Percentiles rank a stretch among this genome's conserved stretches.
Conservation (phyloP, 225 moss, liverwort and hornwort genomes). For the Physcomitrium patens region DNA sequence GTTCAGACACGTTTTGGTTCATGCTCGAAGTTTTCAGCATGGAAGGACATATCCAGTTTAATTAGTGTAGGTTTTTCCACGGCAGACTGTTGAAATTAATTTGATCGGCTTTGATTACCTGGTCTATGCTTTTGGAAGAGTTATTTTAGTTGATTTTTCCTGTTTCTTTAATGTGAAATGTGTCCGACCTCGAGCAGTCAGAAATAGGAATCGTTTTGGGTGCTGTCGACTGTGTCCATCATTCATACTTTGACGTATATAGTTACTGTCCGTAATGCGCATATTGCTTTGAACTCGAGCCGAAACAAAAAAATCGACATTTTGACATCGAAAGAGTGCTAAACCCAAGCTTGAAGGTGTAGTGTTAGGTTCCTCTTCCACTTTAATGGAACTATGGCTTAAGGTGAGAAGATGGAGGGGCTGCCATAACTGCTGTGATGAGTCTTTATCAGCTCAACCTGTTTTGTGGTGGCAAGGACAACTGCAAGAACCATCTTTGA, state of each 20-base stretch:
- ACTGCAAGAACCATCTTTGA: too few species aligned
- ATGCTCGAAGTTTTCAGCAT: slow-evolving; percentile 2
- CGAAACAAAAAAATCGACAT: not conserved
- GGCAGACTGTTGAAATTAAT: slow-evolving; percentile 2
- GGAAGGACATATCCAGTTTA: slow-evolving; percentile 10
- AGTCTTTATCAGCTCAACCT: not conserved
- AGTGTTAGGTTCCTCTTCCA: not conserved
- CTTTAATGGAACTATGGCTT: slow-evolving; percentile 7
- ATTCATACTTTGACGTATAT: not conserved
- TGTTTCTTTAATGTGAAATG: slow-evolving; percentile 1
- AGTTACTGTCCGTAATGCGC: not conserved
- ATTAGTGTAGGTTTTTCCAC: not conserved
- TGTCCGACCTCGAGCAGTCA: slow-evolving; percentile 19
- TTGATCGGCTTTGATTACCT: slow-evolving; percentile 20
- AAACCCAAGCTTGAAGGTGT: not conserved
- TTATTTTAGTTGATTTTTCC: not conserved
- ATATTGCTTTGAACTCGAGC: not conserved
- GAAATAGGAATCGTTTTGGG: not conserved
- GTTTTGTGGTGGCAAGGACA: too few species aligned
- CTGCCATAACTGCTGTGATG: not conserved
- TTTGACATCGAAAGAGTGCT: not conserved
- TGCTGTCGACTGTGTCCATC: not conserved
- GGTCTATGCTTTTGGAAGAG: slow-evolving; percentile 14
- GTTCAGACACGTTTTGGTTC: not conserved
- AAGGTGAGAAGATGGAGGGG: slow-evolving; percentile 6